Percentiles rank a stretch among this genome's conserved stretches.
Evolutionary conservation across 169 alveolate species (phyloP).

Genomic region (Cyclospora cayetanensis): DNA sequence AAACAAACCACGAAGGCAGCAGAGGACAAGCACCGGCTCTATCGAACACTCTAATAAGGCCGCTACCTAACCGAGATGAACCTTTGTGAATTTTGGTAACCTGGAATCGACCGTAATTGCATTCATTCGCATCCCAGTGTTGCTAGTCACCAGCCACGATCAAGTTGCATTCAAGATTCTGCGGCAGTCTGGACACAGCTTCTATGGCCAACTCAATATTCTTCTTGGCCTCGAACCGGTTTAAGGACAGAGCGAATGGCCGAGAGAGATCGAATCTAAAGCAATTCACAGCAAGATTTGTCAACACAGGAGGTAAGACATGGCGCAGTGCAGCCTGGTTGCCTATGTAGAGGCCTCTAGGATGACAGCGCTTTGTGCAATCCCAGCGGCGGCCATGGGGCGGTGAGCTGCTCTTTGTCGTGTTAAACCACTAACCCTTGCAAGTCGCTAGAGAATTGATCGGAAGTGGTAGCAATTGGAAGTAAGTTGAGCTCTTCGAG

Average conservation of each 20-base stretch:
- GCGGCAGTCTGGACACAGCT: constrained; percentile 80
- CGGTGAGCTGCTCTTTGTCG: no score
- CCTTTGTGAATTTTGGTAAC: neutral
- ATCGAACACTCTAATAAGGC: neutral
- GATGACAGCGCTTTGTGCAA: no score
- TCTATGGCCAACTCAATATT: constrained; percentile 88
- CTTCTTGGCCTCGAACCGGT: constrained; percentile 92
- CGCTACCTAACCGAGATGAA: neutral
- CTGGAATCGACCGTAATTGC: no score
- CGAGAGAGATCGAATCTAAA: constrained; percentile 27
- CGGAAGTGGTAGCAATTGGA: neutral
- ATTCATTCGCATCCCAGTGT: no score
- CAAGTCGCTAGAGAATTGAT: constrained; percentile 9
- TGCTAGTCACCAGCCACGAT: constrained; percentile 61
- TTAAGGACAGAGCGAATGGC: constrained; percentile 69
- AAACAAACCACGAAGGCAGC: neutral
- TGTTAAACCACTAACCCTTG: constrained; percentile 19
- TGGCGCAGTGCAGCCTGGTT: no score
- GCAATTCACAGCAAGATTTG: no score
- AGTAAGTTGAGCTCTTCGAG: constrained; percentile 8
- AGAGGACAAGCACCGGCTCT: neutral
- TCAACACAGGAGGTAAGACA: no score
- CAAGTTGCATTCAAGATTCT: constrained; percentile 55
- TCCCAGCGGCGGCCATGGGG: no score
- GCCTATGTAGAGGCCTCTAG: no score